Percentiles rank a stretch among this genome's conserved stretches.
Evolutionary conservation across 768 basidiomycete genomes (phyloP).

Genomic region (Hydnomerulius pinastri): DNA sequence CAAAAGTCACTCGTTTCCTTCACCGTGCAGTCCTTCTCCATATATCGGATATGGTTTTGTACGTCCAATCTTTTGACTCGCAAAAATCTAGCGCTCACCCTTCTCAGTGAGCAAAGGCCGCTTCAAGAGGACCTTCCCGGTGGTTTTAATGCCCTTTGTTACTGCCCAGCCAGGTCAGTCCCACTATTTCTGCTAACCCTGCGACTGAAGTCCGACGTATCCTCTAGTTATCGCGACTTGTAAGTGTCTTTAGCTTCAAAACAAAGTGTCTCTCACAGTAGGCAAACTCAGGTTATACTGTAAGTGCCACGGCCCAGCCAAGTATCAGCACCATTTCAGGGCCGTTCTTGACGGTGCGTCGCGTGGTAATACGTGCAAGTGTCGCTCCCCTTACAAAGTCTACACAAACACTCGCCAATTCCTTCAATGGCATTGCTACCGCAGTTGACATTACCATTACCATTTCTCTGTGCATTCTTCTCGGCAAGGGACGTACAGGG

Average conservation of each 20-base stretch:
- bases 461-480: constrained; percentile 20
- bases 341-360: constrained; percentile 20
- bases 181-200: not conserved
- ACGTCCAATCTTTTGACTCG: constrained; percentile 8
- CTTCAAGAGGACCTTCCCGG: constrained; percentile 19
- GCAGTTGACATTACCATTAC: constrained; percentile 22
- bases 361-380: not conserved
- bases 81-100: not conserved
- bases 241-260: constrained; percentile 2
- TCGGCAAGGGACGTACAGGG: constrained; percentile 25
- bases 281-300: constrained; percentile 14
- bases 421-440: constrained; percentile 13
- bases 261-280: constrained; percentile 5
- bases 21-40: constrained; percentile 27
- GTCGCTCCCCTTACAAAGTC: constrained; percentile 3
- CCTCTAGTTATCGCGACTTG: constrained; percentile 16
- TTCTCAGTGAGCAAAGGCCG: constrained; percentile 14
- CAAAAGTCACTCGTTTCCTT: constrained; percentile 20
- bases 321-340: constrained; percentile 16
- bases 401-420: constrained; percentile 14
- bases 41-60: constrained; percentile 26
- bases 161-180: constrained; percentile 18
- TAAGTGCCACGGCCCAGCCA: constrained; percentile 17
- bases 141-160: constrained; percentile 19
- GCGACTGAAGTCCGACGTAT: not conserved